Evolutionary conservation across 306 rosid species (phyloP), one percentile per base, ranked within the genome.

Genomic region (Trifolium subterraneum): DNA sequence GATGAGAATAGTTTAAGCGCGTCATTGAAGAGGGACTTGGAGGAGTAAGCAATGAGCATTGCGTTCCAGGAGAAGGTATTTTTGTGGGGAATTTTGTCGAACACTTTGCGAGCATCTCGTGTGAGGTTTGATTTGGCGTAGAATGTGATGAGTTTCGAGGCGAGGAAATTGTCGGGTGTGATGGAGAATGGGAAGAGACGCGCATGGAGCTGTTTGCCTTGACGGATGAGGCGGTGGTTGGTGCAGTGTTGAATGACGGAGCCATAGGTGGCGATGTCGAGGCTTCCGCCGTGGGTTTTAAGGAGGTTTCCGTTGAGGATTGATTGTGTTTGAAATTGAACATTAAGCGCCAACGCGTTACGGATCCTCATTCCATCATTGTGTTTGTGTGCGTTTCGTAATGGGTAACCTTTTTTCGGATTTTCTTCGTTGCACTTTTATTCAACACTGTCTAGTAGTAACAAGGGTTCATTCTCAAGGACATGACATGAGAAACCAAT

Each of bases 51-150:
- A 5, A 94, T 81, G 69, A 94, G 83, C 86, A 92, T 72, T 15
- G 96, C 90, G 67, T 90, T 94, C 90, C 88, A 92, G 4, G 93
- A 84, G 87, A 94, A 90, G n/a, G 86, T 68, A 44, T 59, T 92
- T 68, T 70, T 83, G 18, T 16, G 67, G 20, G 89, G 87, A 83
- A 86, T 90, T 70, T 58, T 63, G 63, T 85, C 95, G 81, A 94
- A 94, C 82, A 90, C 88, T 35, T 64, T 36, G 80, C 86, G 92
- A 16, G 97, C 96, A 41, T 81, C 60, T 4, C n/a, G 54, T 14
- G 72, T 56, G 70, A 58, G 78, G 42, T 81, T 80, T 55, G 83
- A 72, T 82, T 84, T 87, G 10, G 89, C 77, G 79, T 87, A 94
- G 50, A 85, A 79, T 8, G 52, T 68, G 44, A 90, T 81, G 72